Base-by-base conservation (phyloP, 768 basidiomycete species). In the Hygrophorus russula region DNA sequence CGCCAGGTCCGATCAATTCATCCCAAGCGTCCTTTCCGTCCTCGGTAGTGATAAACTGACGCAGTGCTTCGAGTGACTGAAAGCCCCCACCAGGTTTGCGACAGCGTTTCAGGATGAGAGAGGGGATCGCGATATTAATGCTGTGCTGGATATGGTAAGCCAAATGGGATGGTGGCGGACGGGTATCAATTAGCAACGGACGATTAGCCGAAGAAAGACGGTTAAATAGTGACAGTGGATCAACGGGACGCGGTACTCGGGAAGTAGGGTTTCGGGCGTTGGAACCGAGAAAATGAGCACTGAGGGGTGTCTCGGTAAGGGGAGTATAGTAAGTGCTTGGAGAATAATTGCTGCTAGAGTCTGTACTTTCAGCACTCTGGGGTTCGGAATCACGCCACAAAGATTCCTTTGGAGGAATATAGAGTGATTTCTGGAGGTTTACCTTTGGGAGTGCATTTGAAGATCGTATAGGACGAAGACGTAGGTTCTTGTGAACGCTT, bases 81-180 rank as follows among this genome's bases (percentile, higher is more conserved):
- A 87, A 75, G 1, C 74, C 78, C 49, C 72, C 77, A 27, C 73
- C 78, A 2, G 81, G 76, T 56, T 84, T 86, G 48, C 78, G 70
- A 49, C 74, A 82, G 14, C 91, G 80, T 59, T 90, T 91, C 52
- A 92, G 76, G 54, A 96, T 90, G 54, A 96, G 76, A 18, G 87
- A 84, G 0, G 92, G 91, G 34, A 96, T 85, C 27, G 82, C 82
- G 38, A 96, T 71, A 61, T 92, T 92, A 47, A 90, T 73, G 58
- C 81, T 84, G 50, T 78, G 65, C 31, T 66, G 57, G 41, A 96
- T 60, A 58, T 80, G 86, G 44, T 69, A 71, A 2, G 76, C 64
- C 29, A 80, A 66, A 63, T 79, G 88, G 8, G 76, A 66, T 1
- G 74, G 67, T 14, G 79, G 68, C 3, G 84, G 78, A 3, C 91